These are phyloP conservation scores for Chloromonas sp. DNA, from an alignment of 163 green algal genomes.

Conservation along the genomic window DNA sequence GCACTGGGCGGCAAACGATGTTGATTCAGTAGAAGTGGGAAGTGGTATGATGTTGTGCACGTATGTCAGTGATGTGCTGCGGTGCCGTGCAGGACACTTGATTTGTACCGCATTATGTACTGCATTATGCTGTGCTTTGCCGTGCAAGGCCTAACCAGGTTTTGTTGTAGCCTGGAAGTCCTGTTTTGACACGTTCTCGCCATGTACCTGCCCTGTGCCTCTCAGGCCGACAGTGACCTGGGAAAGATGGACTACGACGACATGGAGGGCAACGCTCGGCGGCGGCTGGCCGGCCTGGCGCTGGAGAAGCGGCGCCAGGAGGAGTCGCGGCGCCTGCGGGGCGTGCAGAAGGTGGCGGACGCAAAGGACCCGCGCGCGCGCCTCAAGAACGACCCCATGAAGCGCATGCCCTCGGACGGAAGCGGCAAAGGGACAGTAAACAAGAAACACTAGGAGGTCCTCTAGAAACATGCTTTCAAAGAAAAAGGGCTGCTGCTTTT, in stretches of 20 bases:
- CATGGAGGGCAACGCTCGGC: slow-evolving; percentile 52
- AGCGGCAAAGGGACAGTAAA: background rate
- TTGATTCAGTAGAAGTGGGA: background rate
- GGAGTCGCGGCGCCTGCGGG: slow-evolving; percentile 22
- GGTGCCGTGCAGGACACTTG: no score
- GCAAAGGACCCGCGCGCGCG: background rate
- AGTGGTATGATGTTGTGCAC: background rate
- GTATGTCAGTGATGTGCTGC: no score
- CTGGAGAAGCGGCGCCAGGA: slow-evolving; percentile 57
- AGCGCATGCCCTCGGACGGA: background rate
- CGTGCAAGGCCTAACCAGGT: no score
- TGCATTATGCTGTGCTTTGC: no score
- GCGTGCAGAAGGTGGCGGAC: background rate
- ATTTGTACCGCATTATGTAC: no score
- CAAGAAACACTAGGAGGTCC: background rate
- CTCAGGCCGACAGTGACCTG: slow-evolving; percentile 39
- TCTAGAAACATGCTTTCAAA: no score
- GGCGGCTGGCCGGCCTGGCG: slow-evolving; percentile 56
- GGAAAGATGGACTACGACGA: slow-evolving; percentile 72
- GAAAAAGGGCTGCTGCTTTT: no score
- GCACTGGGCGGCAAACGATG: no score
- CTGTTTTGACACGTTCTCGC: no score
- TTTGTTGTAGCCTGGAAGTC: no score
- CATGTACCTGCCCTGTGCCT: no score
- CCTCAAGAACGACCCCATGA: background rate